Percentiles rank a stretch among this genome's conserved stretches.
Evolutionary conservation across 257 asterid species (phyloP).

Genomic region (Ehretia macrophylla): DNA sequence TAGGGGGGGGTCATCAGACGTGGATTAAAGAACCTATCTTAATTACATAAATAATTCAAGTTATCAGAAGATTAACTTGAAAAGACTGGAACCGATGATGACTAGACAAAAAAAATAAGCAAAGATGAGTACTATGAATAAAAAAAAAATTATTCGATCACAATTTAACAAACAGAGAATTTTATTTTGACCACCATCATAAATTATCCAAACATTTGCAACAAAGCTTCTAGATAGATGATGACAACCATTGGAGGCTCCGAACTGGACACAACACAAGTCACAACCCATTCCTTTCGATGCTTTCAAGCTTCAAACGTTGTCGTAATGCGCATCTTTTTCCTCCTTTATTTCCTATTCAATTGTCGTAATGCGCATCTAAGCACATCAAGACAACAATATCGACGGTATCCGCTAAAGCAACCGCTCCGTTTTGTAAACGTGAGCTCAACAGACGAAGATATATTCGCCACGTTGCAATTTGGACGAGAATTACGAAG

Average conservation of each 20-base stretch:
- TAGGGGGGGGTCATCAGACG: too few species aligned
- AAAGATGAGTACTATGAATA: too few species aligned
- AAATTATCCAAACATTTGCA: background rate
- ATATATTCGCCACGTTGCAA: background rate
- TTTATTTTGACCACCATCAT: too few species aligned
- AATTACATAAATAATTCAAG: too few species aligned
- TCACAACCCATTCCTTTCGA: conserved; percentile 8
- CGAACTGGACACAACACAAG: conserved; percentile 3
- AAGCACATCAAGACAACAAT: background rate
- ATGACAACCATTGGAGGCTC: background rate
- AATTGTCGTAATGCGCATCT: too few species aligned
- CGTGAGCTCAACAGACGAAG: background rate
- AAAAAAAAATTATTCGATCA: too few species aligned
- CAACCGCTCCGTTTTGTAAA: background rate
- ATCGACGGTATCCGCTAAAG: background rate
- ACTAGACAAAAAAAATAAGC: too few species aligned
- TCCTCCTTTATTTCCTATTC: too few species aligned
- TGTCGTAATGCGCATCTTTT: conserved; percentile 14
- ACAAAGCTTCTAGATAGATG: background rate
- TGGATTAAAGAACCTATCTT: too few species aligned
- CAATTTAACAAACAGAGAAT: too few species aligned
- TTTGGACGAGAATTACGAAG: background rate
- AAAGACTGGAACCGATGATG: too few species aligned
- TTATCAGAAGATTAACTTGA: too few species aligned
- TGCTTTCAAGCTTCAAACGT: conserved; percentile 23